Evolutionary conservation across 208 protist species (phyloP), one percentile per base, ranked within the genome.

Genomic region (Leishmania lainsoni): DNA sequence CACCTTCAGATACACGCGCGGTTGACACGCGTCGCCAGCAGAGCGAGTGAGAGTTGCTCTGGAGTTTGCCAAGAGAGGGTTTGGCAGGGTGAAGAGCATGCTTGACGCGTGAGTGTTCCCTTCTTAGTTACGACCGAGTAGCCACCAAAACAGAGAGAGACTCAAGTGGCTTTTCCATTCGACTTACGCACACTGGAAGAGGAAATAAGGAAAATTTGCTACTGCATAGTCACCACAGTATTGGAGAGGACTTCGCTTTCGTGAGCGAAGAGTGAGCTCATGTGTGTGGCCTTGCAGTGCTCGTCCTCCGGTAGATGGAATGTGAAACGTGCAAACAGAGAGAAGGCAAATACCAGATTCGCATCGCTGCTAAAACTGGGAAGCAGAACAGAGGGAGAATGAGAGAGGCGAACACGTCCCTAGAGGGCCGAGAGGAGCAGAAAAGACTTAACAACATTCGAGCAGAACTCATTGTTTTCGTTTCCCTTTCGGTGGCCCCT

Each of bases 1-100:
- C 16, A 85, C 59, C 17, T 78, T 75, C n/a, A 86, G 63, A 48
- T 86, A 83, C 5, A 90, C 76, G 0, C 75, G 80, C n/a, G 63
- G 39, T 10, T 49, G 29, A 16, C 20, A 12, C n/a, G 22, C 69
- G 32, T 49, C 75, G 14, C 16, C 26, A 39, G 69, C 61, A 75
- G 5, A 45, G 5, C 9, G 54, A 35, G 51, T 48, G 20, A 22
- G 49, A 48, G 48, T 56, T 1, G 16, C 3, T 29, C 59, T 58
- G 32, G 45, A 48, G 26, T 29, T 29, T 51, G 45, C 22, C 5
- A 5, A 35, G 22, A 22, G n/a, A 16, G 3, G 10, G 10, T 54
- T 10, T 39, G 26, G 17, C 8, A 73, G 17, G 20, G 69, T 29
- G 32, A 45, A 4, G n/a, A 26, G 26, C 12, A 12, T 52, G 22